Evolutionary conservation across 441 rosid genomes (phyloP), one percentile per base, ranked within the genome.

Genomic region (Adansonia grandidieri): DNA sequence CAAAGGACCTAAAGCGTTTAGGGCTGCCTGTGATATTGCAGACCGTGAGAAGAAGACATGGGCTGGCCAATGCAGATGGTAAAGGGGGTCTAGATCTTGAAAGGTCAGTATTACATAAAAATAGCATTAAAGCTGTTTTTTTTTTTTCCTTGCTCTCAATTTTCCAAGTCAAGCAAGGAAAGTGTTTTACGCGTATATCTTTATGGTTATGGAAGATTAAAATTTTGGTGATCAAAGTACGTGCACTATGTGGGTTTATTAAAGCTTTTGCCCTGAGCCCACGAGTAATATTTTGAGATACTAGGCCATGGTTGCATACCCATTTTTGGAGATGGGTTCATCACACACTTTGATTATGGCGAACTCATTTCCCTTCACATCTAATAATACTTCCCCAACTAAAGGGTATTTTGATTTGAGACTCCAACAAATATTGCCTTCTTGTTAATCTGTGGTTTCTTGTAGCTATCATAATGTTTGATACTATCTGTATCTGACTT

Each of bases 91-190:
- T 54, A 78, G 82, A 78, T 60, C 57, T 58, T 60, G 77, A 81
- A 71, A 82, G 86, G 84, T 85, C 74, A 78, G 82, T 77, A 48
- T 54, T 51, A 24, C 61, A 56, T 28, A 28, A 74, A 63, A 68
- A 42, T 40, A 65, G 20, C 22, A 40, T 15, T 2, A 37, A 37
- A 65, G 17, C 11, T 40, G 13, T 28, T 61, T 11, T 7, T 37
- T 2, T 14, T n/a, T 9, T n/a, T 3, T 20, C 70, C 10, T 50
- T 51, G 61, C 74, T 70, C 11, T 24, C 19, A 63, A 63, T 63
- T 63, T 19, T 62, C 8, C 6, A 24, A 48, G 10, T 20, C 8
- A 50, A 13, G 58, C 5, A 72, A 54, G 53, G 65, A 17, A 10
- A 28, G 75, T 71, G 47, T 15, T 71, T 28, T 56, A 28, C 44